A percentile compares a stretch with the other conserved stretches of the same genome.
Evolutionary conservation across 106 monocot genomes (phyloP).

Genomic region (Phalaenopsis aphrodite): DNA sequence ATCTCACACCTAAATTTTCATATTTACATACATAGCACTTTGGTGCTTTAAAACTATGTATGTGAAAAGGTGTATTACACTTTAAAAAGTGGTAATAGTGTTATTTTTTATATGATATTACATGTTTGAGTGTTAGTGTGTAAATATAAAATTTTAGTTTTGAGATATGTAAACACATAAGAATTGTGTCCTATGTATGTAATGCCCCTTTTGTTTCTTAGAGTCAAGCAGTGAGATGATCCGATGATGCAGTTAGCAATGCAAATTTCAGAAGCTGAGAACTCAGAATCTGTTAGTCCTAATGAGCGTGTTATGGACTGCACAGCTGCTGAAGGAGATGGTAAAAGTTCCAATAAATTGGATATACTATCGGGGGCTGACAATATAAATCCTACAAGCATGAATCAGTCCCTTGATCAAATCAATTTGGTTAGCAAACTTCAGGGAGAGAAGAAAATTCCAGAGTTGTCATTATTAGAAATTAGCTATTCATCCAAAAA

Average conservation of each 20-base stretch:
- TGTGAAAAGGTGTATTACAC: too few species aligned
- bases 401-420: not conserved
- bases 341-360: not conserved
- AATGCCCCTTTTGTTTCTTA: too few species aligned
- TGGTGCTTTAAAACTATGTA: too few species aligned
- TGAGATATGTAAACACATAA: too few species aligned
- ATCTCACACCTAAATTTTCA: too few species aligned
- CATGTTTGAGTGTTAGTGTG: too few species aligned
- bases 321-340: constrained; percentile 11
- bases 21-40: too few species aligned
- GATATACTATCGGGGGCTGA: not conserved
- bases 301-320: constrained; percentile 10
- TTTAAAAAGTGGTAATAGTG: too few species aligned
- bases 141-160: too few species aligned
- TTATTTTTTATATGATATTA: too few species aligned
- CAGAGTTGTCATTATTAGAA: constrained; percentile 9
- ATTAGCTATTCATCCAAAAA: not conserved
- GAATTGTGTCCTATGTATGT: too few species aligned
- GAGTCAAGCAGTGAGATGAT: not conserved
- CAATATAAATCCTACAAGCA: not conserved
- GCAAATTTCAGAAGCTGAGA: constrained; percentile 7
- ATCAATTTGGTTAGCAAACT: not conserved
- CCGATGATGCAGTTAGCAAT: constrained; percentile 14
- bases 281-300: constrained; percentile 1
- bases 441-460: constrained; percentile 6